These are phyloP conservation scores for Beauveria sp. DNA, from an alignment of 2,329 filamentous ascomycete genomes.

Conservation along the genomic window DNA sequence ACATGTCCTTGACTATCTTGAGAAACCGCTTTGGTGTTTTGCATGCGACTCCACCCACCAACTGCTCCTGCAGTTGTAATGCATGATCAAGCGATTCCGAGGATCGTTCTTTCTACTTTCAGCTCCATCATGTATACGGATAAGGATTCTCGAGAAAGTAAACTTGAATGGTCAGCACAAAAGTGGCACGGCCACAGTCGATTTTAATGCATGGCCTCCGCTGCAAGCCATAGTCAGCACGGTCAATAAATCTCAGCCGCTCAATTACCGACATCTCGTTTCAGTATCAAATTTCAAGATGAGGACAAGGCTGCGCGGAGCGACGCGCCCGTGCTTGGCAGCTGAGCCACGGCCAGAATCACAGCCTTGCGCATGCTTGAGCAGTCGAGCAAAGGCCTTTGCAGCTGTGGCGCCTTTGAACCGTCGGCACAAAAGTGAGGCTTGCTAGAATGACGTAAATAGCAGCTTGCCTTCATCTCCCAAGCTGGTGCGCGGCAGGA, in stretches of 20 bases:
- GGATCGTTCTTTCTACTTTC: neutral
- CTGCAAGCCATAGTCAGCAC: neutral
- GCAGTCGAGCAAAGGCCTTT: too few relatives aligned
- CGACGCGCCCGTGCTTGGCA: neutral
- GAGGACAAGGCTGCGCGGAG: neutral
- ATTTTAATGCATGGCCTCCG: neutral
- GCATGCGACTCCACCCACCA: neutral
- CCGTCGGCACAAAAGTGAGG: neutral
- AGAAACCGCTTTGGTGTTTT: neutral
- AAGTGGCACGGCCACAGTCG: neutral
- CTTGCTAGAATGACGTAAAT: neutral
- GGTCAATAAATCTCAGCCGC: neutral
- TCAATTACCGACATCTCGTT: neutral
- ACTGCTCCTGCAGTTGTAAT: neutral
- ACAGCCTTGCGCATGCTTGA: neutral
- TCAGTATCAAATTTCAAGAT: neutral
- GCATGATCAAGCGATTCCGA: too few relatives aligned
- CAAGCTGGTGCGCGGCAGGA: neutral
- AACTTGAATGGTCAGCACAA: neutral
- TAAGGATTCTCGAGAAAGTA: neutral
- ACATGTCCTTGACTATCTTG: neutral
- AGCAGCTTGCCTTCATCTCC: neutral
- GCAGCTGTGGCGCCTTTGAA: too few relatives aligned
- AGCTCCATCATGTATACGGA: neutral
- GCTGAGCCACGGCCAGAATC: neutral